phyloP scores from a whole-genome alignment of 2,329 filamentous ascomycete genomes.

The Amphichorda felina region DNA sequence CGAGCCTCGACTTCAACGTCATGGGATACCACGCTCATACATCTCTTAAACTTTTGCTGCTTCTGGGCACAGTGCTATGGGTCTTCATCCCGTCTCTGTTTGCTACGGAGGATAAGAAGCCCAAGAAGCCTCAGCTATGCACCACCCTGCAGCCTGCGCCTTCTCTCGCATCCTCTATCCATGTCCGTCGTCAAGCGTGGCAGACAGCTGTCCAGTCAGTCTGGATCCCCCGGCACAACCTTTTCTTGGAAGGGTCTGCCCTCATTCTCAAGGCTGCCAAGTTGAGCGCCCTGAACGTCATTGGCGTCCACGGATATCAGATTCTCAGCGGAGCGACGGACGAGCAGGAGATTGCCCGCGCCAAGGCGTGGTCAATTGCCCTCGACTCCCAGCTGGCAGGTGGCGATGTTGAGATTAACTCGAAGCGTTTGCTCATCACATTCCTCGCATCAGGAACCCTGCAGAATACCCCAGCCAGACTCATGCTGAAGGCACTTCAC shows the following conservation, averaged over 20 bases:
- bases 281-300: conserved; percentile 64
- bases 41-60: conserved; percentile 38
- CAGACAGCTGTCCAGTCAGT: conserved; percentile 86
- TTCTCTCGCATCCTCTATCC: conserved; percentile 68
- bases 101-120: conserved; percentile 29
- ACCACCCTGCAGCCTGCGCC: conserved; percentile 42
- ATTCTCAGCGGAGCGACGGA: conserved; percentile 68
- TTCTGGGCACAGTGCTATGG: conserved; percentile 43
- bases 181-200: conserved; percentile 82
- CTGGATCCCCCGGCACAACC: conserved; percentile 80
- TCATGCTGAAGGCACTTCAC: conserved; percentile 89
- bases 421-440: conserved; percentile 73
- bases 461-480: conserved; percentile 66
- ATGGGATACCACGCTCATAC: conserved; percentile 42
- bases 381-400: conserved; percentile 87
- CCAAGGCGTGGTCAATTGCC: conserved; percentile 89
- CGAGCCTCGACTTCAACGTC: conserved; percentile 36
- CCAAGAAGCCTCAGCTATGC: conserved; percentile 34
- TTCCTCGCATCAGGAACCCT: conserved; percentile 80
- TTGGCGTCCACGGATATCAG: conserved; percentile 69
- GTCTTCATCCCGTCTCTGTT: conserved; percentile 43
- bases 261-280: conserved; percentile 71
- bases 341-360: conserved; percentile 73
- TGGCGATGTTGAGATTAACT: conserved; percentile 81
- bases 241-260: conserved; percentile 74